Evolutionary conservation across 139 green algal species (phyloP).

Genomic region (Tetradesmus obliquus): DNA sequence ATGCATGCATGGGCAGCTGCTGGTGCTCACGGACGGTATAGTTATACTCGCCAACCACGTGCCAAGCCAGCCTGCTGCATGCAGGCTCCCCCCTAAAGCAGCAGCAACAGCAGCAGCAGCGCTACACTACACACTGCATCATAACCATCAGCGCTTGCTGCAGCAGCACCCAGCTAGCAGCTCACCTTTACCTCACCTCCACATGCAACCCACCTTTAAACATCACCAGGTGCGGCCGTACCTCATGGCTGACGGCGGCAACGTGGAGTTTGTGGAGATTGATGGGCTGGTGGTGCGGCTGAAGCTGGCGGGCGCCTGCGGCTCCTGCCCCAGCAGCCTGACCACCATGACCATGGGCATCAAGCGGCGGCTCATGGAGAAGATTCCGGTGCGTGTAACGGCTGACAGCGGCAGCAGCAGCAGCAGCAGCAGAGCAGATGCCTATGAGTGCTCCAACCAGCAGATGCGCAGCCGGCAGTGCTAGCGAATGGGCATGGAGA

Average conservation of each 20-base stretch:
- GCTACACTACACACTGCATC: neutral
- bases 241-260: slow-evolving; percentile 98
- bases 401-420: neutral
- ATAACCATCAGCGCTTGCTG: neutral
- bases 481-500: neutral
- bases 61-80: neutral
- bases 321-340: slow-evolving; percentile 91
- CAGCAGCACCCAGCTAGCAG: neutral
- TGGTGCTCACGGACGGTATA: neutral
- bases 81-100: neutral
- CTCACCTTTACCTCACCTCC: neutral
- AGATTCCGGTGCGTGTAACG: slow-evolving; percentile 83
- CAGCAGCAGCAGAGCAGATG: neutral
- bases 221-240: slow-evolving; percentile 90
- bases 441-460: neutral
- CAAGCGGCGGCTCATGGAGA: slow-evolving; percentile 95
- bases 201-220: too few species aligned
- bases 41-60: neutral
- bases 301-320: slow-evolving; percentile 93
- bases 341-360: slow-evolving; percentile 99
- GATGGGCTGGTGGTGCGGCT: slow-evolving; percentile 95
- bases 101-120: neutral
- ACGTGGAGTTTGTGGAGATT: slow-evolving; percentile 99
- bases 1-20: neutral
- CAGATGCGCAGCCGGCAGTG: neutral